Base-by-base conservation (phyloP, 441 rosid genomes). In the Flueggea neowawraea region DNA sequence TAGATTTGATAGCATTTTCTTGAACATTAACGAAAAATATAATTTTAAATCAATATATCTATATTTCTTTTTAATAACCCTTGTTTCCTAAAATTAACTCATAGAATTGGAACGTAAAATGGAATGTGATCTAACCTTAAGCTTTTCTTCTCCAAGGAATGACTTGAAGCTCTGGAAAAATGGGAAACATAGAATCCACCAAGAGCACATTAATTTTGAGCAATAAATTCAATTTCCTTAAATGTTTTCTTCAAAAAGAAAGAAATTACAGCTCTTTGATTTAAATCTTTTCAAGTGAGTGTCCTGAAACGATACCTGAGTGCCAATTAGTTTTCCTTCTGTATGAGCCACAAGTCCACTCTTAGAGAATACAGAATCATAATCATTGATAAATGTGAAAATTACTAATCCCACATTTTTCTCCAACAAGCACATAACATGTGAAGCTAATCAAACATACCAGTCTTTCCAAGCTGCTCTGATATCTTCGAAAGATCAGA, bases 311-410 rank as follows among this genome's bases (percentile, higher is more conserved):
- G 49, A 45, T 75, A 91, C 99, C 99, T 91, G 88, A 32, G 82
- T 73, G 62, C 85, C 99, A 69, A 89, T 86, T 66, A 88, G 84
- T 60, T 89, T 71, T 55, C 99, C 99, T 66, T 84, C 91, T 80
- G 91, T 86, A 60, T 91, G 88, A 61, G 99, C 98, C 71, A 91
- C 91, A 70, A 95, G 99, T 51, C 98, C 99, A 81, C 91, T 95
- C 83, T 95, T 97, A 63, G 99, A 87, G 72, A 95, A 95, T 14
- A 84, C 95, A 53, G 82, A 95, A 78, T 95, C 97, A 69, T 86
- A 95, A 67, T 91, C 99, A 58, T 74, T 31, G 39, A 69, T 79
- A 58, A 95, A 97, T 95, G 95, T 81, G 2, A 14, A 15, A 22
- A 32, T 10, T 17, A n/a, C 60, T 36, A 73, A 33, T 10, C 50